Evolutionary conservation across 306 rosid species (phyloP).

Genomic region (Prunus padus): DNA sequence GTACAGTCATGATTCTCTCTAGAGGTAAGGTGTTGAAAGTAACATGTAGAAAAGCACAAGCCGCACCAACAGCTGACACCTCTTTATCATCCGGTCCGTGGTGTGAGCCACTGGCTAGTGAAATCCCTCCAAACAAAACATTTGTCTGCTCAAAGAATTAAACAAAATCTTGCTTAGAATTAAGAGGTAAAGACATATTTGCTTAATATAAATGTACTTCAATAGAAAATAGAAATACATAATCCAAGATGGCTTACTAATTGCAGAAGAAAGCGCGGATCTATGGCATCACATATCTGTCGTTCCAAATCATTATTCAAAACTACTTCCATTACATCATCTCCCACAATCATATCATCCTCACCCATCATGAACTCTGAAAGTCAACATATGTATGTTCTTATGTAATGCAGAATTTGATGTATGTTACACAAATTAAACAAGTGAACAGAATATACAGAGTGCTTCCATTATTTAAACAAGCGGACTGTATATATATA

Average conservation of each 20-base stretch:
- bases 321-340: constrained; percentile 53
- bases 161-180: constrained; percentile 14
- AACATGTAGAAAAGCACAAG: constrained; percentile 84
- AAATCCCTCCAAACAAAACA: constrained; percentile 73
- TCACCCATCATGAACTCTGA: constrained; percentile 63
- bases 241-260: constrained; percentile 50
- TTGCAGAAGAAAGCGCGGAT: constrained; percentile 82
- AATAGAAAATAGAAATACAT: constrained; percentile 5
- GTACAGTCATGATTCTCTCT: constrained; percentile 87
- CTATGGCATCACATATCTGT: constrained; percentile 77
- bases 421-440: background rate
- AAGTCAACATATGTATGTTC: constrained; percentile 7
- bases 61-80: constrained; percentile 87
- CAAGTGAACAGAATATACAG: constrained; percentile 6
- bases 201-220: constrained; percentile 11
- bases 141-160: constrained; percentile 54
- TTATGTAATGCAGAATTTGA: background rate
- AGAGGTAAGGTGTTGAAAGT: constrained; percentile 76
- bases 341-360: constrained; percentile 60
- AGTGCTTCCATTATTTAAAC: too few species aligned
- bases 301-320: constrained; percentile 65
- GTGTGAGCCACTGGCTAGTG: constrained; percentile 42
- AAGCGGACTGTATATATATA: background rate
- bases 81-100: constrained; percentile 65
- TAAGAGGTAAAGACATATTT: constrained; percentile 7